phyloP scores from a whole-genome alignment of 2,329 filamentous ascomycete species.

The Trichoderma simmonsii region DNA sequence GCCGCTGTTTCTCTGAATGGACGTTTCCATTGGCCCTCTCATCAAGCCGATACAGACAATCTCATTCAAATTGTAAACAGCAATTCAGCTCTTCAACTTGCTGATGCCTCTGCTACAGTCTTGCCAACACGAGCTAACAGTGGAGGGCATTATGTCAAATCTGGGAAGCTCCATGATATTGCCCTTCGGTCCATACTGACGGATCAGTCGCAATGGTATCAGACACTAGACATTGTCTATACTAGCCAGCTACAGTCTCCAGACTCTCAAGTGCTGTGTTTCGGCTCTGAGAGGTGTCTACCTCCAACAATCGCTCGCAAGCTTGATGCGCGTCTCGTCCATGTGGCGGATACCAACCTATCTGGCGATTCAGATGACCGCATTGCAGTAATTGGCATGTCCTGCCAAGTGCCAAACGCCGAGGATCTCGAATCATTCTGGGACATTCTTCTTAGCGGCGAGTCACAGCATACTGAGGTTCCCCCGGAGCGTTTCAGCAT shows the following conservation, averaged over 20 bases:
- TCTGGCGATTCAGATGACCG: no score
- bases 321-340: neutral
- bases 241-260: conserved; percentile 22
- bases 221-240: neutral
- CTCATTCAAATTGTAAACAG: neutral
- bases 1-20: neutral
- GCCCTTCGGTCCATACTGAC: neutral
- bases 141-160: neutral
- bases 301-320: conserved; percentile 31
- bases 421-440: conserved; percentile 35
- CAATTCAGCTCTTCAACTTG: neutral
- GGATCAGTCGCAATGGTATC: neutral
- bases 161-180: neutral
- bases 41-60: neutral
- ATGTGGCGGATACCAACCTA: neutral
- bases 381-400: conserved; percentile 40
- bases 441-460: conserved; percentile 24
- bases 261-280: conserved; percentile 33
- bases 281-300: conserved; percentile 37
- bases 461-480: conserved; percentile 18
- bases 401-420: conserved; percentile 36
- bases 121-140: neutral
- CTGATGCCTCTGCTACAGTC: neutral
- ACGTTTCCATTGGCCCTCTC: neutral
- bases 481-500: neutral